phyloP scores from a whole-genome alignment of 345 rosid genomes.

The Citrus inodora region DNA sequence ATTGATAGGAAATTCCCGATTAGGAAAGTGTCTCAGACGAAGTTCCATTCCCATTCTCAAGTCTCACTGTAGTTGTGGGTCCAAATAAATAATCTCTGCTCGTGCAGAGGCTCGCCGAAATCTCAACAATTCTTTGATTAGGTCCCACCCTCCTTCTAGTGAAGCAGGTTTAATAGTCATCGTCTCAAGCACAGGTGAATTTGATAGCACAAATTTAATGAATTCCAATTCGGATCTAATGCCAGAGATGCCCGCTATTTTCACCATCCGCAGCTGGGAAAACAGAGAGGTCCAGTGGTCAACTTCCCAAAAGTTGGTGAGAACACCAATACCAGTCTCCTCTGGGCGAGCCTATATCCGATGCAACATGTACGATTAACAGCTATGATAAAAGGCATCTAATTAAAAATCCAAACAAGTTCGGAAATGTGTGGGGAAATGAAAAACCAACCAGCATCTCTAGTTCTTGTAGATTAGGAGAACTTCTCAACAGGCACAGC shows the following conservation, averaged over 20 bases:
- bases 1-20: not conserved
- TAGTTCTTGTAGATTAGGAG: slow-evolving; percentile 60
- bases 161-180: slow-evolving; percentile 52
- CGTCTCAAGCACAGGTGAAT: slow-evolving; percentile 54
- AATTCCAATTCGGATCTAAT: slow-evolving; percentile 50
- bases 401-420: not conserved
- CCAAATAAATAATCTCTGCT: slow-evolving; percentile 54
- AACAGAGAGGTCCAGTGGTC: slow-evolving; percentile 43
- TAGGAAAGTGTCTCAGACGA: not conserved
- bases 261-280: slow-evolving; percentile 45
- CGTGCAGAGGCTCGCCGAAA: slow-evolving; percentile 51
- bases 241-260: slow-evolving; percentile 43
- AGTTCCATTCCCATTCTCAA: not conserved
- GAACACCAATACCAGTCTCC: slow-evolving; percentile 22
- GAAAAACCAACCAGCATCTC: slow-evolving; percentile 50
- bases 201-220: slow-evolving; percentile 53
- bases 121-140: slow-evolving; percentile 54
- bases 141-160: slow-evolving; percentile 39
- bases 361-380: slow-evolving; percentile 10
- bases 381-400: not conserved
- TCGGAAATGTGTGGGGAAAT: not conserved
- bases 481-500: slow-evolving; percentile 54
- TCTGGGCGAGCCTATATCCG: slow-evolving; percentile 51
- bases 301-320: slow-evolving; percentile 37
- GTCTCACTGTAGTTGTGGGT: slow-evolving; percentile 19